Percentiles rank a stretch among this genome's conserved stretches.
Conservation (phyloP, 164 flowering plant genomes). For the Nymphaea thermarum region DNA sequence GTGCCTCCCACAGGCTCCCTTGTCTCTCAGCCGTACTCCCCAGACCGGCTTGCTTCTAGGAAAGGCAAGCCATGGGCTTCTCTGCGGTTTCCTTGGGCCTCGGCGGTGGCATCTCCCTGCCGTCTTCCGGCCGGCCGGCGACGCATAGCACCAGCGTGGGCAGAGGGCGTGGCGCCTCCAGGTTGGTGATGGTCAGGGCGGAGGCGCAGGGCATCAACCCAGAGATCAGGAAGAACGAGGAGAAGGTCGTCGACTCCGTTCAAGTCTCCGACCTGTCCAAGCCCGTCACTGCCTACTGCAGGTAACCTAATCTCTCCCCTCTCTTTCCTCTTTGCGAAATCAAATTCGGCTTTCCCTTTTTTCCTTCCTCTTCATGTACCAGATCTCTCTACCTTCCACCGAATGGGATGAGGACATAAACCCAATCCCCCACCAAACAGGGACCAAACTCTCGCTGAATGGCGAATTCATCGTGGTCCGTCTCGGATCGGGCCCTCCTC, state of each 20-base stretch:
- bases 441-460: too few species aligned
- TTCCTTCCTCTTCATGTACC: not conserved
- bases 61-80: not conserved
- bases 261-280: slow-evolving; percentile 63
- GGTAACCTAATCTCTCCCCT: slow-evolving; percentile 20
- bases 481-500: too few species aligned
- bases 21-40: not conserved
- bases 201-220: slow-evolving; percentile 47
- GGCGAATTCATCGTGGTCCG: too few species aligned
- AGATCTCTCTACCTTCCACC: too few species aligned
- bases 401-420: too few species aligned
- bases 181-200: slow-evolving; percentile 20
- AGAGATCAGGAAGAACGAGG: slow-evolving; percentile 63
- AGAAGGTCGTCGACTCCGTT: slow-evolving; percentile 80
- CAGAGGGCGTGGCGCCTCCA: not conserved
- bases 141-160: not conserved
- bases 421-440: too few species aligned
- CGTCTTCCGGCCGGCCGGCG: not conserved
- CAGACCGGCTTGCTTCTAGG: not conserved
- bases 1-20: not conserved
- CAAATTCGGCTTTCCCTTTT: too few species aligned
- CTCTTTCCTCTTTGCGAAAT: not conserved
- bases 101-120: not conserved
- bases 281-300: slow-evolving; percentile 89
- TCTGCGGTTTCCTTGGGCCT: not conserved